Evolutionary conservation across 2,329 filamentous ascomycete species (phyloP), one percentile per base, ranked within the genome.

Genomic region (Fusarium tjaetaba): DNA sequence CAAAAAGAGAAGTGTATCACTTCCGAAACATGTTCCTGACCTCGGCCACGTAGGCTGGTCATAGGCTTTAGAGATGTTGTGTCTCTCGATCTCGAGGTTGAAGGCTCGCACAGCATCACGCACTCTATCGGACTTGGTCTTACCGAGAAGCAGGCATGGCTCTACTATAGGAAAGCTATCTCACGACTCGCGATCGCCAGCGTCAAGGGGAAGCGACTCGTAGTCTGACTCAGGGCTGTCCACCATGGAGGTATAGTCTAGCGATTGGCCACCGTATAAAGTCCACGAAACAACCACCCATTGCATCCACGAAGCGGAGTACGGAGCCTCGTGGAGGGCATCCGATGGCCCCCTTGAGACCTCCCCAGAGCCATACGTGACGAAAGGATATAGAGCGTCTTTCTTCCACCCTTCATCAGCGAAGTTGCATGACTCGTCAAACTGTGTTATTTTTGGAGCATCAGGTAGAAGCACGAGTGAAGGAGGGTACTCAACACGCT

Each of bases 371-470:
- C 42, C 11, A 45, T 20, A 26, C 7, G 4, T 1, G 42, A 26
- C 7, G 7, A 45, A 4, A 4, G 4, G 24, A 45, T 26, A 9
- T 3, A 9, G 16, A 1, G 15, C 24, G 11, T 2, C 15, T 24
- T 24, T 15, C 8, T 11, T 7, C n/a, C n/a, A 8, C 0, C 10
- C 7, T 24, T 5, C 1, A 18, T 18, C 15, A 4, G 10, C 10
- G 6, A 24, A 43, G 15, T 1, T 8, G 11, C 42, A 24, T 18
- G 5, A 9, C 42, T 43, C 41, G 4, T 22, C 9, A 11, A 5
- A 14, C 5, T 11, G 5, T 0, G 22, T n/a, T 2, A 11, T 42
- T 16, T 0, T 14, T 7, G 5, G 15, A n/a, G 13, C 13, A 42
- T 42, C 22, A 26, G 26, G 6, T 26, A 26, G 26, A 26, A 26